Conservation (phyloP, 352 stramenopile species). For the Globisporangium mamillatum region DNA sequence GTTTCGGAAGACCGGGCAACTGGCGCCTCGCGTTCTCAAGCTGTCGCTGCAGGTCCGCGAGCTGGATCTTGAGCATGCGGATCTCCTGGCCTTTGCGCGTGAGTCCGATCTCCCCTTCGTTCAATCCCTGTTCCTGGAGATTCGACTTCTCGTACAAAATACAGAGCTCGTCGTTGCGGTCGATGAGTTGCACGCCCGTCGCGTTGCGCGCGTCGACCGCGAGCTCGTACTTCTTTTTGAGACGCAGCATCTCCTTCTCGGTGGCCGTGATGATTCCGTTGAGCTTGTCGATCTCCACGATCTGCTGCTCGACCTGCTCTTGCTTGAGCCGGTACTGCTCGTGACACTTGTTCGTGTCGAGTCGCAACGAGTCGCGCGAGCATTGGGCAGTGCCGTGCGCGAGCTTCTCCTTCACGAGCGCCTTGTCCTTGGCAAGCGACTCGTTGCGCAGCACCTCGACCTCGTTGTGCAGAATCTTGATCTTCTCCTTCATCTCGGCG, state of each 20-base stretch:
- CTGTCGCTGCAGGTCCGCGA: slow-evolving; percentile 64
- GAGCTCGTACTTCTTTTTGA: slow-evolving; percentile 92
- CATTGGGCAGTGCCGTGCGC: slow-evolving; percentile 85
- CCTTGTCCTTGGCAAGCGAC: slow-evolving; percentile 90
- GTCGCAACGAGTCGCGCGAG: slow-evolving; percentile 83
- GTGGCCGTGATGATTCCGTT: slow-evolving; percentile 92
- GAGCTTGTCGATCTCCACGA: slow-evolving; percentile 94
- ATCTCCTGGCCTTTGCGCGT: slow-evolving; percentile 82
- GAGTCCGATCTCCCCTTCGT: slow-evolving; percentile 76
- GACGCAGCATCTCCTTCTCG: slow-evolving; percentile 88
- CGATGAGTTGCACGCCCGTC: slow-evolving; percentile 91
- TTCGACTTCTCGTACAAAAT: slow-evolving; percentile 94
- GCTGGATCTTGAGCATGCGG: slow-evolving; percentile 72
- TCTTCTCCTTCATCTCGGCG: slow-evolving; percentile 96
- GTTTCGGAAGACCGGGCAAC: slow-evolving; percentile 74
- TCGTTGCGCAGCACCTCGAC: slow-evolving; percentile 94
- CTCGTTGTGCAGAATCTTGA: slow-evolving; percentile 95
- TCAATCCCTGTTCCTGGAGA: slow-evolving; percentile 84
- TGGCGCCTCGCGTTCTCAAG: slow-evolving; percentile 72
- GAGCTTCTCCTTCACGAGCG: slow-evolving; percentile 88
- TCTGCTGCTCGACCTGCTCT: slow-evolving; percentile 93
- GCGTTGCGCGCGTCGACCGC: slow-evolving; percentile 86
- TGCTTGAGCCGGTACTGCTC: slow-evolving; percentile 89
- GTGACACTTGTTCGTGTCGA: slow-evolving; percentile 91
- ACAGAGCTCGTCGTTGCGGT: slow-evolving; percentile 94